Evolutionary conservation across 2,329 filamentous ascomycete species (phyloP).

Genomic region (Diaporthe caulivora): DNA sequence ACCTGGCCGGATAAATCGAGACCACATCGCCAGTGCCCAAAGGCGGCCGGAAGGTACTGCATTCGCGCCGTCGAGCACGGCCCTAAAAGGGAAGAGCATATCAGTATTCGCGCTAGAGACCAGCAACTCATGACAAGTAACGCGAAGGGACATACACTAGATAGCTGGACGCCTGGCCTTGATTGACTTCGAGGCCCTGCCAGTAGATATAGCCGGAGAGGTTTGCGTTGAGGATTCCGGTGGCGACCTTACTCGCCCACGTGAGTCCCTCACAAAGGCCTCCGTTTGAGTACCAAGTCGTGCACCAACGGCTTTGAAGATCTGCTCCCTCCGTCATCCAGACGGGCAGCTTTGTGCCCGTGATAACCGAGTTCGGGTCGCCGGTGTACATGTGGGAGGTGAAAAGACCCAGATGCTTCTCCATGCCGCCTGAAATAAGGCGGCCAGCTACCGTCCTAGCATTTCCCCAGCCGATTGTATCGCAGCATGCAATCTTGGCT

Average conservation of each 20-base stretch:
- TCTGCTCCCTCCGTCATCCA: constrained; percentile 64
- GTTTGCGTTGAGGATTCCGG: constrained; percentile 56
- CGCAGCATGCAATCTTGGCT: constrained; percentile 51
- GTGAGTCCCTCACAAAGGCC: constrained; percentile 58
- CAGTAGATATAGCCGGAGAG: constrained; percentile 63
- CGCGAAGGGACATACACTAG: constrained; percentile 24
- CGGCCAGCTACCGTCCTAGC: constrained; percentile 35
- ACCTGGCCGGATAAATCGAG: constrained; percentile 47
- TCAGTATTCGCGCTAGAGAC: constrained; percentile 28
- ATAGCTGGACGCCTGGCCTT: constrained; percentile 38
- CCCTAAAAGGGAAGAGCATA: constrained; percentile 39
- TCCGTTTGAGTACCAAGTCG: constrained; percentile 57
- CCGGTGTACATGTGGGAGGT: constrained; percentile 57
- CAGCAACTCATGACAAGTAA: too few relatives aligned
- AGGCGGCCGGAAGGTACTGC: constrained; percentile 46
- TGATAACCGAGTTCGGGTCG: constrained; percentile 54
- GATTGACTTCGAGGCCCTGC: constrained; percentile 48
- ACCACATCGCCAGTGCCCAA: constrained; percentile 49
- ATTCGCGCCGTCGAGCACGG: constrained; percentile 41
- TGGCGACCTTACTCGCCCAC: constrained; percentile 60
- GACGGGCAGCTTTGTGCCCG: constrained; percentile 48
- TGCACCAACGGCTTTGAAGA: constrained; percentile 53
- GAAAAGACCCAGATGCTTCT: constrained; percentile 49
- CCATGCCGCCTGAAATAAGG: constrained; percentile 29
- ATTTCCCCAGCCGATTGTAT: constrained; percentile 55